These are phyloP conservation scores for Neonectria punicea DNA, from an alignment of 2,329 filamentous ascomycete genomes.

Conservation along the genomic window DNA sequence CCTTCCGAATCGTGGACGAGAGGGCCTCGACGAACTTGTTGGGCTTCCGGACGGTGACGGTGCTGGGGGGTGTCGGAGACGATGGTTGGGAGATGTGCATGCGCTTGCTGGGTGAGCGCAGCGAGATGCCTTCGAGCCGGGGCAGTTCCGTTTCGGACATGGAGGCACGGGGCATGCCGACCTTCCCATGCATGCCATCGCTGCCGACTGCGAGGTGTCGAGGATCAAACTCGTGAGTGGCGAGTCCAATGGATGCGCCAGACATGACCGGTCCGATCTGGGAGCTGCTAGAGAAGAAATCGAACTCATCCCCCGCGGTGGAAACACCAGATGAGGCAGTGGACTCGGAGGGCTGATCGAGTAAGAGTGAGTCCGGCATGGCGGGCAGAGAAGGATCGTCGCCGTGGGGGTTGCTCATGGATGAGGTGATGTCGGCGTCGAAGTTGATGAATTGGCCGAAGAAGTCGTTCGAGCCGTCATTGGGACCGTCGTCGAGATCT, in stretches of 20 bases:
- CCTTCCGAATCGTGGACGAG: conserved; percentile 54
- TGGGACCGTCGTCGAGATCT: conserved; percentile 45
- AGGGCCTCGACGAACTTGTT: conserved; percentile 56
- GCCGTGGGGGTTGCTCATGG: conserved; percentile 35
- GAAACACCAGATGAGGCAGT: conserved; percentile 50
- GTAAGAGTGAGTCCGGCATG: conserved; percentile 44
- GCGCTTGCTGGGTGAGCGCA: conserved; percentile 51
- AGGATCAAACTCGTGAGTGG: conserved; percentile 45
- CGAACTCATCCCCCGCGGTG: conserved; percentile 49
- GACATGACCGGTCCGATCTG: conserved; percentile 41
- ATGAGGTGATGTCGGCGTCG: conserved; percentile 42
- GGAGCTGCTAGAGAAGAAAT: conserved; percentile 50
- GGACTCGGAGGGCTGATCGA: conserved; percentile 45
- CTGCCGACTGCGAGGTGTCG: conserved; percentile 40
- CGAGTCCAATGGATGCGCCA: conserved; percentile 21
- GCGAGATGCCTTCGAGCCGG: conserved; percentile 58
- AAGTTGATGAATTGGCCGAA: conserved; percentile 53
- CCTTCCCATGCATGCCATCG: conserved; percentile 31
- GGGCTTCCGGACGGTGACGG: conserved; percentile 43
- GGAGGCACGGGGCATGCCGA: conserved; percentile 48
- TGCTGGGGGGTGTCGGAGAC: conserved; percentile 48
- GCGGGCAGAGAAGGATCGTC: conserved; percentile 38
- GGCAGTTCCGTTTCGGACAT: conserved; percentile 62
- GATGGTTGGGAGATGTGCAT: conserved; percentile 45
- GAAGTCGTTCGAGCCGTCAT: conserved; percentile 47